phyloP scores from a whole-genome alignment of 1,284 basidiomycete genomes.

The Entoloma clypeatum region DNA sequence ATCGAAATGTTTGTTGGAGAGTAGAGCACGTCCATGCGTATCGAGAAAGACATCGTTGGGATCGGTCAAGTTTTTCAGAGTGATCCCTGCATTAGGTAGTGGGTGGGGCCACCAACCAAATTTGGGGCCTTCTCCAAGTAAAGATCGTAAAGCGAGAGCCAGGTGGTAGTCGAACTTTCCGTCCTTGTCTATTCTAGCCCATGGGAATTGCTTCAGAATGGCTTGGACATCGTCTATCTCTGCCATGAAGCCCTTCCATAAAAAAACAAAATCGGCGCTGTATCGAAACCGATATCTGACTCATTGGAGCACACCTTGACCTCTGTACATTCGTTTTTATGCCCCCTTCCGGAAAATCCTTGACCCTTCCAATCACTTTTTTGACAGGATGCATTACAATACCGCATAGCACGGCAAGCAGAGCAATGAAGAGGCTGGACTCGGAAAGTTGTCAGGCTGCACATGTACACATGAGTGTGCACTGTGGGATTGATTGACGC shows the following conservation, averaged over 20 bases:
- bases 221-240: constrained; percentile 27
- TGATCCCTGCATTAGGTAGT: no score
- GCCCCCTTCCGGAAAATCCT: neutral
- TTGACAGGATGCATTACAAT: constrained; percentile 1
- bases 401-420: neutral
- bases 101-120: no score
- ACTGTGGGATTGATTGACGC: no score
- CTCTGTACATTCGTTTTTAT: constrained; percentile 1
- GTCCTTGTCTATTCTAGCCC: constrained; percentile 38
- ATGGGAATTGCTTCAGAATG: constrained; percentile 33
- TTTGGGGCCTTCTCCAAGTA: no score
- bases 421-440: constrained; percentile 1
- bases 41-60: no score
- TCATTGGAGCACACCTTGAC: neutral
- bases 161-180: constrained; percentile 34
- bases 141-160: constrained; percentile 34
- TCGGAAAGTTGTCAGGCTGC: no score
- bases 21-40: constrained; percentile 31
- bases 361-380: neutral
- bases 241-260: no score
- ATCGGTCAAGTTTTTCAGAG: no score
- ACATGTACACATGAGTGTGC: no score
- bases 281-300: no score
- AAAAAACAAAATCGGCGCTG: no score
- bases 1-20: constrained; percentile 26